These are phyloP conservation scores for Dothistroma pini DNA, from an alignment of 2,329 filamentous ascomycete genomes.

Conservation along the genomic window DNA sequence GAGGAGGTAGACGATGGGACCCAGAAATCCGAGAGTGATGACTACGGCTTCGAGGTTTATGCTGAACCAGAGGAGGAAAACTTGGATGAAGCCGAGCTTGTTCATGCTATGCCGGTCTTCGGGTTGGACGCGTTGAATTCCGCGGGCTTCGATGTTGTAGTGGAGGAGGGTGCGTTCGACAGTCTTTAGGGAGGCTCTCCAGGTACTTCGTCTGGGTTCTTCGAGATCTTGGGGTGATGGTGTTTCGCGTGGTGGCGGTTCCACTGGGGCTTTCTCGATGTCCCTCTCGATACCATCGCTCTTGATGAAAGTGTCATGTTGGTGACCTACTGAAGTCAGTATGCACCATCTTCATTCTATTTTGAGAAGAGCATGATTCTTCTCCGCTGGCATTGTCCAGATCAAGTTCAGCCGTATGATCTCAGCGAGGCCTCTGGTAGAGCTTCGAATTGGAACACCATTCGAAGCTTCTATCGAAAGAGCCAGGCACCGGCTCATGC, in stretches of 20 bases:
- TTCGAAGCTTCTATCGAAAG: constrained; percentile 2
- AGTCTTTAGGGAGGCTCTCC: constrained; percentile 10
- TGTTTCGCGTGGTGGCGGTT: neutral
- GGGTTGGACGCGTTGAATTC: constrained; percentile 56
- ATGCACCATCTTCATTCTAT: constrained; percentile 5
- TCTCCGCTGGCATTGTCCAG: constrained; percentile 50
- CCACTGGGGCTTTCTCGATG: constrained; percentile 11
- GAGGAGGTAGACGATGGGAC: constrained; percentile 56
- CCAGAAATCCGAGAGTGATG: constrained; percentile 61
- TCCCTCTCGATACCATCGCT: constrained; percentile 19
- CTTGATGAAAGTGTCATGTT: constrained; percentile 25
- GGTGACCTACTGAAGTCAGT: constrained; percentile 37
- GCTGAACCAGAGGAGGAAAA: constrained; percentile 58
- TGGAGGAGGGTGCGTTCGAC: constrained; percentile 44
- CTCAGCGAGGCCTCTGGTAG: constrained; percentile 41
- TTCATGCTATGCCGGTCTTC: constrained; percentile 53
- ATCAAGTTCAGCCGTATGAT: constrained; percentile 55
- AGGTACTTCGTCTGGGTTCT: neutral
- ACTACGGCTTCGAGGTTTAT: constrained; percentile 63
- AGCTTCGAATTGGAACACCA: neutral
- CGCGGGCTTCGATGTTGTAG: constrained; percentile 58
- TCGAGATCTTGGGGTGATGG: neutral
- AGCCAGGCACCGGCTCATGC: constrained; percentile 38
- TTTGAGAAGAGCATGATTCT: constrained; percentile 48
- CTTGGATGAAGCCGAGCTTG: constrained; percentile 54